phyloP scores from a whole-genome alignment of 2,329 filamentous ascomycete genomes.

The Hymenoscyphus salicellus region DNA sequence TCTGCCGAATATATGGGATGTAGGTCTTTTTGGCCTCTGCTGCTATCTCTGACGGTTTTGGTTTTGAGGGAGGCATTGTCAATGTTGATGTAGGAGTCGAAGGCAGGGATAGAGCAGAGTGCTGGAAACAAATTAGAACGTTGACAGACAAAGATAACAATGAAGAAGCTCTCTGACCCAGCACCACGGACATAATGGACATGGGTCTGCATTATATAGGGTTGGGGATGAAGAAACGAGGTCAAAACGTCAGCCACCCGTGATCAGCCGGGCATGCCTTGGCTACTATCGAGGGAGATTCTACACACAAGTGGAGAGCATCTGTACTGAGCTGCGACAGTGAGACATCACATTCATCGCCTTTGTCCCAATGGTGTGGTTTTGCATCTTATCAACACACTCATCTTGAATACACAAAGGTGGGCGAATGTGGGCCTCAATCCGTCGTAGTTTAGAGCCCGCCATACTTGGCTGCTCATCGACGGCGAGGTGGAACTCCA shows the following conservation, averaged over 20 bases:
- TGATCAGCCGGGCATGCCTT: constrained; percentile 7
- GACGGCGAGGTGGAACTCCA: neutral
- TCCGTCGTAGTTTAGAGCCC: neutral
- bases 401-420: neutral
- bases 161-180: constrained; percentile 12
- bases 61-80: constrained; percentile 55
- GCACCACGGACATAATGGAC: constrained; percentile 18
- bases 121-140: constrained; percentile 6
- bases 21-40: constrained; percentile 69
- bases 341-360: constrained; percentile 6
- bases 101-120: constrained; percentile 2
- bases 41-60: constrained; percentile 67
- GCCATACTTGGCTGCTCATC: neutral
- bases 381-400: neutral
- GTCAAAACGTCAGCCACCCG: constrained; percentile 13
- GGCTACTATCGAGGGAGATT: neutral
- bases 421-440: neutral
- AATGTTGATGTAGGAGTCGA: neutral
- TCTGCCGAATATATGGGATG: constrained; percentile 60
- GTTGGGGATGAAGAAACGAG: constrained; percentile 10
- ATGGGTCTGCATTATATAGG: constrained; percentile 30
- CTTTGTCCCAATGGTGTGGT: constrained; percentile 9
- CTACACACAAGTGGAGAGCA: neutral
- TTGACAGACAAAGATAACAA: constrained; percentile 6
- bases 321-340: neutral